phyloP scores from a whole-genome alignment of 2,329 filamentous ascomycete species.

The Monosporascus sp. region DNA sequence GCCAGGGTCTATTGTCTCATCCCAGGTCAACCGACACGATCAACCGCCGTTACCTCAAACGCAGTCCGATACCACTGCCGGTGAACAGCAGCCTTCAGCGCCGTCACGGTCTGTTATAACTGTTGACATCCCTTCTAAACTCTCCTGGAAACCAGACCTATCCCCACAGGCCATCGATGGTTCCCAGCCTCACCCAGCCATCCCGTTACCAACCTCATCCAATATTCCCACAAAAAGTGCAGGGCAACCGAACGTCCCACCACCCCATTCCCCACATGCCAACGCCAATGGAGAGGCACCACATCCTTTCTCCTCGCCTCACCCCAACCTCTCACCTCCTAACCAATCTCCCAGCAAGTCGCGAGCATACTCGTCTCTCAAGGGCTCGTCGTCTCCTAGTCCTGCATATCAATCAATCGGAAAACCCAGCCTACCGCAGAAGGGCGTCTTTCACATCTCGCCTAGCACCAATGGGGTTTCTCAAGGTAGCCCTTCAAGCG shows the following conservation, averaged over 20 bases:
- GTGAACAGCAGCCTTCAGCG: constrained; percentile 8
- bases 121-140: constrained; percentile 17
- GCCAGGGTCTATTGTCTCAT: constrained; percentile 43
- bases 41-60: constrained; percentile 17
- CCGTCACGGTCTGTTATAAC: constrained; percentile 7
- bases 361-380: constrained; percentile 34
- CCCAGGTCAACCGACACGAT: constrained; percentile 41
- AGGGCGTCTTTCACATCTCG: constrained; percentile 27
- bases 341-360: constrained; percentile 36
- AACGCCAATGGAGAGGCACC: constrained; percentile 22
- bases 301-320: constrained; percentile 39
- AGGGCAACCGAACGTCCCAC: constrained; percentile 20
- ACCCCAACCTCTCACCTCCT: constrained; percentile 37
- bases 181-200: constrained; percentile 14
- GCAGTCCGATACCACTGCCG: constrained; percentile 17
- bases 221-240: constrained; percentile 23
- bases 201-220: constrained; percentile 11
- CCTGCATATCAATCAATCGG: constrained; percentile 10
- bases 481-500: constrained; percentile 14
- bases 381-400: constrained; percentile 27
- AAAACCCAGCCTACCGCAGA: constrained; percentile 21
- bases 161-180: constrained; percentile 8
- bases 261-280: constrained; percentile 21
- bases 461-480: constrained; percentile 17
- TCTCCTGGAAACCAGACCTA: constrained; percentile 6